These are phyloP conservation scores for Bacterosira constricta DNA, from an alignment of 108 stramenopile species.

Conservation along the genomic window DNA sequence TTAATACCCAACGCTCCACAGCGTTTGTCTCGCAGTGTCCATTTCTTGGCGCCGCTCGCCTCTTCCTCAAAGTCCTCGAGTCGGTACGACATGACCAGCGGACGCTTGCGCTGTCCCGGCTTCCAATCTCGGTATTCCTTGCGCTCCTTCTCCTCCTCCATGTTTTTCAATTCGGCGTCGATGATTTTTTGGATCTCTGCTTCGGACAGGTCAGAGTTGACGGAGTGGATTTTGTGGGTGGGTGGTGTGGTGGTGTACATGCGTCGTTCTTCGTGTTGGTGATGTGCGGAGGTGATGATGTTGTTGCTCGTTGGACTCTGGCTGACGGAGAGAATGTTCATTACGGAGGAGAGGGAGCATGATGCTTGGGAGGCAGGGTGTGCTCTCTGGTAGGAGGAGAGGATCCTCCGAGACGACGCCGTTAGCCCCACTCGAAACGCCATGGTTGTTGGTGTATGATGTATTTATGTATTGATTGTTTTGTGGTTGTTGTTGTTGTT, in stretches of 20 bases:
- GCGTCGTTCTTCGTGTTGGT: neutral
- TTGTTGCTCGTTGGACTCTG: neutral
- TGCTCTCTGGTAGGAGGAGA: neutral
- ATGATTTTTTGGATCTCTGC: constrained; percentile 71
- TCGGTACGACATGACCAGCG: constrained; percentile 58
- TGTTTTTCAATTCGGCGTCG: constrained; percentile 59
- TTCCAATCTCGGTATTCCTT: constrained; percentile 73
- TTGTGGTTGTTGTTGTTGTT: too few relatives aligned
- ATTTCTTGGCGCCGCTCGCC: constrained; percentile 49
- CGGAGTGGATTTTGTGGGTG: constrained; percentile 37
- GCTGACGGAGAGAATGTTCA: neutral
- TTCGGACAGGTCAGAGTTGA: constrained; percentile 55
- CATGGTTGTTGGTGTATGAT: neutral
- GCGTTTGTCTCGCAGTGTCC: constrained; percentile 82
- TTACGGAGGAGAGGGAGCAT: neutral
- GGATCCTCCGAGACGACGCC: constrained; percentile 3
- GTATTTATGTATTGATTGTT: too few relatives aligned
- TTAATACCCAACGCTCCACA: constrained; percentile 95
- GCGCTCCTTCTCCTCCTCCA: constrained; percentile 50
- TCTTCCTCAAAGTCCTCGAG: constrained; percentile 81
- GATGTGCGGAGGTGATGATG: neutral
- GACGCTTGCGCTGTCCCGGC: constrained; percentile 87
- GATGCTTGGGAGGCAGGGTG: neutral
- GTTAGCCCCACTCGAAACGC: neutral
- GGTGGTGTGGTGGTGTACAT: constrained; percentile 16